phyloP scores from a whole-genome alignment of 2,329 filamentous ascomycete genomes.

The Colletotrichum somersetense region DNA sequence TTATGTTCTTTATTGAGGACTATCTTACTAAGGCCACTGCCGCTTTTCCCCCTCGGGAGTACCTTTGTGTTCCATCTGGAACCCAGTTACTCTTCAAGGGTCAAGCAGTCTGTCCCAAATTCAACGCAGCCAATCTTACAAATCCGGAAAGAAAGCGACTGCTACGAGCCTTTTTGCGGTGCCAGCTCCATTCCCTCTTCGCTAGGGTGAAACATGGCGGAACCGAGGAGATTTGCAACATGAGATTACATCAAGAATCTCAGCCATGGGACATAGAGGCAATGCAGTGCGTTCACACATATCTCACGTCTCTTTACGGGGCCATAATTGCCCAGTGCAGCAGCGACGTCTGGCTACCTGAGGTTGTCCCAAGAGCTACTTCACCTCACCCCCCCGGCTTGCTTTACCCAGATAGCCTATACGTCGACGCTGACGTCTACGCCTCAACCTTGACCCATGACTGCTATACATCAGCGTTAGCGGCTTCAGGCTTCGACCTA shows the following conservation, averaged over 20 bases:
- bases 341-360: background rate
- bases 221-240: background rate
- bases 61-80: background rate
- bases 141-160: background rate
- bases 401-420: background rate
- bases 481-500: background rate
- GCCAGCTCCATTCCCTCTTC: background rate
- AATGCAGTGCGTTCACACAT: background rate
- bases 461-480: background rate
- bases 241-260: no score
- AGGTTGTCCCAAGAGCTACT: background rate
- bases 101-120: background rate
- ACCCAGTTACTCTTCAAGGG: background rate
- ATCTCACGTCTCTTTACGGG: background rate
- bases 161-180: background rate
- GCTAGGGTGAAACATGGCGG: accelerated
- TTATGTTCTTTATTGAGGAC: conserved; percentile 1
- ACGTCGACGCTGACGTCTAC: background rate
- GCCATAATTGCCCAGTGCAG: background rate
- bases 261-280: background rate
- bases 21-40: conserved; percentile 8
- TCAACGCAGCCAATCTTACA: background rate
- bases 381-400: background rate
- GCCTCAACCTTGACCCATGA: no score
- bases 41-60: background rate